These are phyloP conservation scores for Ambrosiella cleistominuta DNA, from an alignment of 2,329 filamentous ascomycete genomes.

Conservation along the genomic window DNA sequence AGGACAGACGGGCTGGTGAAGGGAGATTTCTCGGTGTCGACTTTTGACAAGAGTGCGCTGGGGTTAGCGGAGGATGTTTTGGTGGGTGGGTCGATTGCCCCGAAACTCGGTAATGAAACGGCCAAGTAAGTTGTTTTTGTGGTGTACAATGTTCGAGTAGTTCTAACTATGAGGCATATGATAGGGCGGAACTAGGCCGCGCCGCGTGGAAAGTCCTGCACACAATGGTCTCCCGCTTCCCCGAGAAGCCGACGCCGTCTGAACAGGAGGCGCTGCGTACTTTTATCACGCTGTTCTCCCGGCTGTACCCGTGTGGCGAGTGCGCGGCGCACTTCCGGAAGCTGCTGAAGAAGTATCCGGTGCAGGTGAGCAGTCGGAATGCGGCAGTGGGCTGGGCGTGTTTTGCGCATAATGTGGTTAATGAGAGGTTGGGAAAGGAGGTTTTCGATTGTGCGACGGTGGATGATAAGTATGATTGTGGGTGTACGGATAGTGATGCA, in stretches of 20 bases:
- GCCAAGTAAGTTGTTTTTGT: conserved; percentile 38
- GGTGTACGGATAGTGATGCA: conserved; percentile 47
- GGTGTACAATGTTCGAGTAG: not conserved
- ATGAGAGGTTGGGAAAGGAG: conserved; percentile 42
- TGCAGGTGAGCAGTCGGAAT: conserved; percentile 45
- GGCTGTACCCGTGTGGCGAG: conserved; percentile 54
- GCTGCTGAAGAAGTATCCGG: conserved; percentile 43
- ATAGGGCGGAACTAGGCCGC: conserved; percentile 45
- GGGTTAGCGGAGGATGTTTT: conserved; percentile 30
- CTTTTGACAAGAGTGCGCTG: conserved; percentile 25
- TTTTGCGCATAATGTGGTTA: conserved; percentile 50
- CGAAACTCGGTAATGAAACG: conserved; percentile 69
- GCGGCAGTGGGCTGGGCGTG: conserved; percentile 51
- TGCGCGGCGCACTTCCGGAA: conserved; percentile 50
- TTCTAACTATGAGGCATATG: conserved; percentile 8
- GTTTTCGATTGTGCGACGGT: conserved; percentile 49
- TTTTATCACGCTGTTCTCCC: conserved; percentile 48
- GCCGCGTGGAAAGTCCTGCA: conserved; percentile 55
- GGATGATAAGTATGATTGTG: conserved; percentile 55
- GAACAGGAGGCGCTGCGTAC: conserved; percentile 45
- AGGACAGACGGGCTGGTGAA: conserved; percentile 10
- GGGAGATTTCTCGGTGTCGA: conserved; percentile 6
- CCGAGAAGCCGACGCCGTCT: conserved; percentile 43
- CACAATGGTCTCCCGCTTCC: conserved; percentile 53
- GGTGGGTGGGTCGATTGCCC: conserved; percentile 54